phyloP scores from a whole-genome alignment of 768 basidiomycete species.

The Royoungia palumana region DNA sequence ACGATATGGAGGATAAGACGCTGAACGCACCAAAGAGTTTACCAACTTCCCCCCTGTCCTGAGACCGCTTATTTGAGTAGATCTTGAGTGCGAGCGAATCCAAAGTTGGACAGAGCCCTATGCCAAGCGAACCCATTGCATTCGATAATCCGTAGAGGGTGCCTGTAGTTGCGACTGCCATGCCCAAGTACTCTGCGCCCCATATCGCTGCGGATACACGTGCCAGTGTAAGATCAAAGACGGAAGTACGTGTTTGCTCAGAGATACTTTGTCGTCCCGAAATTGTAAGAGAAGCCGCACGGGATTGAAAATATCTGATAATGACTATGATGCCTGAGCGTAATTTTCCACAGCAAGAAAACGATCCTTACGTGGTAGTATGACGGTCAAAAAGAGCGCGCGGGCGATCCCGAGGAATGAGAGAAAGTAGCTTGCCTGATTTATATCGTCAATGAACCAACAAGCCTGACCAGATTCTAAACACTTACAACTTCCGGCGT shows the following conservation, averaged over 20 bases:
- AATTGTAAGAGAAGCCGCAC: slow-evolving; percentile 8
- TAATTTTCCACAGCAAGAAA: not conserved
- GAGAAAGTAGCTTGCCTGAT: slow-evolving; percentile 69
- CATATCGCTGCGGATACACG: slow-evolving; percentile 61
- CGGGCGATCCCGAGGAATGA: slow-evolving; percentile 51
- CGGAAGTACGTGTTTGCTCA: slow-evolving; percentile 15
- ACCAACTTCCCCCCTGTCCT: slow-evolving; percentile 52
- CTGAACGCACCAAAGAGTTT: slow-evolving; percentile 77
- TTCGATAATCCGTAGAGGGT: slow-evolving; percentile 49
- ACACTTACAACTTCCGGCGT: slow-evolving; percentile 54
- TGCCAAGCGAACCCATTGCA: slow-evolving; percentile 52
- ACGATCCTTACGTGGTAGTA: slow-evolving; percentile 57
- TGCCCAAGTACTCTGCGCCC: slow-evolving; percentile 44
- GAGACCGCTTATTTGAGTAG: slow-evolving; percentile 50
- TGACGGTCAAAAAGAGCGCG: slow-evolving; percentile 51
- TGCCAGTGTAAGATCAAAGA: slow-evolving; percentile 70
- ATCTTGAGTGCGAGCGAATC: slow-evolving; percentile 72
- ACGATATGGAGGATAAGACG: slow-evolving; percentile 69
- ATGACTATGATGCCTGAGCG: slow-evolving; percentile 36
- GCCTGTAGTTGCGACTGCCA: slow-evolving; percentile 47
- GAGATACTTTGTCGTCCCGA: slow-evolving; percentile 1
- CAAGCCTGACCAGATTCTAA: not conserved
- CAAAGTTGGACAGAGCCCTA: slow-evolving; percentile 61
- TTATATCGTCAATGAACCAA: not conserved
- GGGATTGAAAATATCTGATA: slow-evolving; percentile 52